Conservation (phyloP, 176 grass and related monocot genomes). For the Tuctoria greenei region DNA sequence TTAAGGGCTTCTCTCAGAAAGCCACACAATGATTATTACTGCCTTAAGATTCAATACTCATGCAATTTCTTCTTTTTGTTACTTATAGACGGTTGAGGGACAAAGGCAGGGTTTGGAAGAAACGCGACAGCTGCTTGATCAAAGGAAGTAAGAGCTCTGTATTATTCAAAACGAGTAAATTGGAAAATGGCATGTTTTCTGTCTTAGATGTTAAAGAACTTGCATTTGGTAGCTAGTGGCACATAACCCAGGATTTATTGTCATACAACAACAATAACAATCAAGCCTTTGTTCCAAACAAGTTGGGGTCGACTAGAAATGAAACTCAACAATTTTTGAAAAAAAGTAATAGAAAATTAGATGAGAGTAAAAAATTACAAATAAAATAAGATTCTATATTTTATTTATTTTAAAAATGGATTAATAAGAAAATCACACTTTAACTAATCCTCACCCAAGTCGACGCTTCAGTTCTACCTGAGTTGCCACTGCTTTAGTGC, state of each 20-base stretch:
- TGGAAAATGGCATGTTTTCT: not conserved
- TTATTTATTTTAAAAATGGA: too few species aligned
- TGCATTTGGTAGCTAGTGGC: not conserved
- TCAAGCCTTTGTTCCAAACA: too few species aligned
- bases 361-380: too few species aligned
- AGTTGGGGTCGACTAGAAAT: too few species aligned
- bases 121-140: conserved; percentile 40
- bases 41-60: not conserved
- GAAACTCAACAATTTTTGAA: too few species aligned
- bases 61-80: conserved; percentile 8
- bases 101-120: conserved; percentile 52
- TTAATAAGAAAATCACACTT: not conserved
- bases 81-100: conserved; percentile 37
- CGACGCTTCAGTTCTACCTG: not conserved
- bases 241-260: not conserved
- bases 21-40: not conserved
- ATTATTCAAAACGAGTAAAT: not conserved
- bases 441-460: not conserved
- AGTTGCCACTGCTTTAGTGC: not conserved
- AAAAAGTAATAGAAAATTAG: too few species aligned
- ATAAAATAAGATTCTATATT: too few species aligned
- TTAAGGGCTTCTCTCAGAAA: not conserved
- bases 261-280: too few species aligned
- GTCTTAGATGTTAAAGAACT: not conserved
- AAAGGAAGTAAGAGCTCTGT: conserved; percentile 41